A percentile compares a stretch with the other conserved stretches of the same genome.
These are phyloP conservation scores for Clonostachys rhizophaga DNA, from an alignment of 2,329 filamentous ascomycete species.

Conservation along the genomic window DNA sequence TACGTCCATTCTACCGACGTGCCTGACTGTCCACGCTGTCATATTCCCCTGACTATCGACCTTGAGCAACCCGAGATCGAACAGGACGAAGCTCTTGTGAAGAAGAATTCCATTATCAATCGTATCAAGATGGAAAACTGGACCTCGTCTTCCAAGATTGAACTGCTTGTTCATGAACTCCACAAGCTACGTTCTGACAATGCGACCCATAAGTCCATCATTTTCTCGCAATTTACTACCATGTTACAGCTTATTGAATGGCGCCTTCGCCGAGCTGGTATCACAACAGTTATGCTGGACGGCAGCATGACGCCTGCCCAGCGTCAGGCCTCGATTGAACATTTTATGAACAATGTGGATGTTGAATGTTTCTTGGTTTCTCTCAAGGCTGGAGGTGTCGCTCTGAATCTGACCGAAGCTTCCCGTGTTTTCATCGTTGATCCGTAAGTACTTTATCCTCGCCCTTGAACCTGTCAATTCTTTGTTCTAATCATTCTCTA, in stretches of 20 bases:
- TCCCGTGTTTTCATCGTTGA: constrained; percentile 95
- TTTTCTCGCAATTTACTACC: constrained; percentile 95
- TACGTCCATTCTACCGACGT: constrained; percentile 73
- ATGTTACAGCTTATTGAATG: constrained; percentile 98
- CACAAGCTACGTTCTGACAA: constrained; percentile 90
- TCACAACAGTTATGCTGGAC: constrained; percentile 97
- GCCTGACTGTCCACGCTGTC: constrained; percentile 83
- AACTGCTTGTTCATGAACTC: constrained; percentile 90
- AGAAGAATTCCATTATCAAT: constrained; percentile 97
- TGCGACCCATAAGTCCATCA: constrained; percentile 91
- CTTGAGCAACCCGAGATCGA: constrained; percentile 94
- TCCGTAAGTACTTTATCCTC: constrained; percentile 57
- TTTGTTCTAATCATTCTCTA: constrained; percentile 26
- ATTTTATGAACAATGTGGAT: constrained; percentile 93
- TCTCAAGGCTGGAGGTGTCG: constrained; percentile 92
- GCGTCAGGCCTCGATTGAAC: constrained; percentile 87
- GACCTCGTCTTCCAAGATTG: constrained; percentile 97
- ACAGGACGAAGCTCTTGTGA: constrained; percentile 79
- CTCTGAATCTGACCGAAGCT: constrained; percentile 91
- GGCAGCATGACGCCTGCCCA: constrained; percentile 95
- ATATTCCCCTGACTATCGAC: constrained; percentile 85
- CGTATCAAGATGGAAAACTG: constrained; percentile 98
- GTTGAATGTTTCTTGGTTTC: constrained; percentile 96
- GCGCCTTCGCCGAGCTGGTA: constrained; percentile 92
- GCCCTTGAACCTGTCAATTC: constrained; percentile 1